Evolutionary conservation across 768 basidiomycete species (phyloP).

Genomic region (Lyophyllum semitale): DNA sequence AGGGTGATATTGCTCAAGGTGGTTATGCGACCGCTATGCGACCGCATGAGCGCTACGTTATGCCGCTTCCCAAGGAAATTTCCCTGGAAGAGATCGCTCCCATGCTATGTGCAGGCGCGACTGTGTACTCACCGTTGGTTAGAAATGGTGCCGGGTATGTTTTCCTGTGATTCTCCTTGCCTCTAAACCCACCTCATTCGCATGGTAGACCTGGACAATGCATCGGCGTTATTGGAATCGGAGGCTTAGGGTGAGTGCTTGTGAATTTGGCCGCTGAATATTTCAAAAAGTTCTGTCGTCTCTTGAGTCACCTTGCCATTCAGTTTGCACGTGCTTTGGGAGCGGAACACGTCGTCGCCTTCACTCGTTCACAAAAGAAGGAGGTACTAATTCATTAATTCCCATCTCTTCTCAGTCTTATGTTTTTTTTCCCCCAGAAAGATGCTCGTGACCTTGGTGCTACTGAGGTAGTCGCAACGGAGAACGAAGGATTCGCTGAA

Average conservation of each 20-base stretch:
- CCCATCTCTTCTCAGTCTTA: constrained; percentile 2
- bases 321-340: constrained; percentile 50
- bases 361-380: constrained; percentile 56
- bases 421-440: constrained; percentile 21
- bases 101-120: constrained; percentile 68
- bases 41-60: constrained; percentile 54
- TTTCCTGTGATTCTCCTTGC: neutral
- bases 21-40: constrained; percentile 52
- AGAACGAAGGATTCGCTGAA: constrained; percentile 40
- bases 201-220: constrained; percentile 56
- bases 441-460: constrained; percentile 64
- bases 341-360: constrained; percentile 53
- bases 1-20: constrained; percentile 40
- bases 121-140: constrained; percentile 61
- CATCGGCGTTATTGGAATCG: constrained; percentile 68
- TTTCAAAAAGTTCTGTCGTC: neutral
- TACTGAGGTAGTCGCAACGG: constrained; percentile 50
- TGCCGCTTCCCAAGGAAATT: constrained; percentile 57
- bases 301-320: constrained; percentile 30
- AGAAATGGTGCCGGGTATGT: constrained; percentile 44
- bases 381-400: constrained; percentile 22
- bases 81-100: constrained; percentile 57
- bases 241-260: constrained; percentile 50
- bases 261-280: neutral
- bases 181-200: neutral